phyloP scores from a whole-genome alignment of 805 yeast species.

The Candida peoriensis region DNA sequence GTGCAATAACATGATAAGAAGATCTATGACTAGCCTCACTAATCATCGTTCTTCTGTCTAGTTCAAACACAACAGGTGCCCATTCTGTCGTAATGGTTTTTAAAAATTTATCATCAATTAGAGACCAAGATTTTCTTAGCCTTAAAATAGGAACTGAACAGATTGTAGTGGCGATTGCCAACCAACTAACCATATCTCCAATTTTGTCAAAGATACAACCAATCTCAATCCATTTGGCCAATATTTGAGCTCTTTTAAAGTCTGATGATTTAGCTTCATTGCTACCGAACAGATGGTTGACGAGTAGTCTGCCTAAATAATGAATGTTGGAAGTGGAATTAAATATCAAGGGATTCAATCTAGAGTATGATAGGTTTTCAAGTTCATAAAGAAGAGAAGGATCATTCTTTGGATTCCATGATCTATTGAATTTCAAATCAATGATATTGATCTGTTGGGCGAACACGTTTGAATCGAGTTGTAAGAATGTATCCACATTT shows the following conservation, averaged over 20 bases:
- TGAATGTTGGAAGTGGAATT: constrained; percentile 64
- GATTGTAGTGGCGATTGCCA: constrained; percentile 78
- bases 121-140: constrained; percentile 68
- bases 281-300: constrained; percentile 64
- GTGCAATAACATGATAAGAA: constrained; percentile 72
- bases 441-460: constrained; percentile 63
- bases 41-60: constrained; percentile 68
- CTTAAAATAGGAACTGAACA: constrained; percentile 82
- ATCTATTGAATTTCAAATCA: constrained; percentile 55
- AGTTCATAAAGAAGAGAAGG: constrained; percentile 63
- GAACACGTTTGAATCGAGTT: constrained; percentile 45
- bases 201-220: constrained; percentile 71
- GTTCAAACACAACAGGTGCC: constrained; percentile 89
- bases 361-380: constrained; percentile 29
- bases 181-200: constrained; percentile 95
- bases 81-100: constrained; percentile 70
- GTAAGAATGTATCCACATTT: constrained; percentile 45
- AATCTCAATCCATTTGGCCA: constrained; percentile 80
- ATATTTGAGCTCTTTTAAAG: constrained; percentile 50
- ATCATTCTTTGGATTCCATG: constrained; percentile 81
- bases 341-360: constrained; percentile 73
- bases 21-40: constrained; percentile 52
- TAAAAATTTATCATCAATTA: constrained; percentile 54
- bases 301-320: constrained; percentile 66
- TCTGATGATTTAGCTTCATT: constrained; percentile 28